These are phyloP conservation scores for Eucalyptus tenuipes DNA, from an alignment of 345 rosid species.

Conservation along the genomic window DNA sequence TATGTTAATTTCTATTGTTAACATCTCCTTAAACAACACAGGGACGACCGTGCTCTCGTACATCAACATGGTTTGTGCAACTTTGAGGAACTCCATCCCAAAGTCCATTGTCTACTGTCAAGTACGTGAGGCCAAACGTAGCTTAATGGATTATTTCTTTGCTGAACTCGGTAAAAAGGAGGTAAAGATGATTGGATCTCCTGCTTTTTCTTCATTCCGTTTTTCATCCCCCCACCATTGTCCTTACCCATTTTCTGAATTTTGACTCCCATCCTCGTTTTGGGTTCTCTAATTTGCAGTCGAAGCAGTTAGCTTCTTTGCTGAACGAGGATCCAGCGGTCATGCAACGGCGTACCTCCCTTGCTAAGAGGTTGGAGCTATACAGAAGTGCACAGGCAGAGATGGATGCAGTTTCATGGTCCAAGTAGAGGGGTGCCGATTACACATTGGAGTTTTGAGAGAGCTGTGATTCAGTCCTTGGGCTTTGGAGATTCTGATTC, in stretches of 20 bases:
- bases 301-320: conserved; percentile 39
- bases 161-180: conserved; percentile 80
- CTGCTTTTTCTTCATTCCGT: neutral
- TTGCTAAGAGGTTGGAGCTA: conserved; percentile 75
- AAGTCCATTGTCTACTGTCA: conserved; percentile 90
- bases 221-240: neutral
- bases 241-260: neutral
- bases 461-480: neutral
- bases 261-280: neutral
- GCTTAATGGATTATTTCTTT: conserved; percentile 81
- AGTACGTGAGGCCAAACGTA: conserved; percentile 89
- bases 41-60: conserved; percentile 67
- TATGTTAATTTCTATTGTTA: neutral
- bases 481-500: neutral
- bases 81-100: conserved; percentile 73
- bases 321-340: conserved; percentile 86
- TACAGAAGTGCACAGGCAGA: conserved; percentile 86
- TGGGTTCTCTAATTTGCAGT: conserved; percentile 15
- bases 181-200: conserved; percentile 18
- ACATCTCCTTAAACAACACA: conserved; percentile 3
- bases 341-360: conserved; percentile 52
- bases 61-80: conserved; percentile 76
- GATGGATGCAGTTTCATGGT: conserved; percentile 88
- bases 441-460: neutral
- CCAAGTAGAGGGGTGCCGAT: conserved; percentile 35